Base-by-base conservation (phyloP, 345 rosid genomes). In the Populus tremula region DNA sequence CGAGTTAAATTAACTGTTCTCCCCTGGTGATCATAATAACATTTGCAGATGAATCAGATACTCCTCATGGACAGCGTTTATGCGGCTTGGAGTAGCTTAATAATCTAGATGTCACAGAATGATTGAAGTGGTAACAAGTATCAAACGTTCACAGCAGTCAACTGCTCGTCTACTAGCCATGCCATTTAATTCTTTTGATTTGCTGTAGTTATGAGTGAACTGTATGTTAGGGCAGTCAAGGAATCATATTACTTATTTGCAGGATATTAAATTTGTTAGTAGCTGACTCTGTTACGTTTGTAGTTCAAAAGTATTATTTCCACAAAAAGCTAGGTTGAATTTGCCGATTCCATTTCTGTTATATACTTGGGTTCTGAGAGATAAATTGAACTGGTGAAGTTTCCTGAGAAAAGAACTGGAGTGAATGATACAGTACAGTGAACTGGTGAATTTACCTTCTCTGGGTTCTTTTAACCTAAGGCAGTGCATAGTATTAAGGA, bases 31-130 rank as follows among this genome's bases (percentile, higher is more conserved):
- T 33, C 36, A 33, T 4, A 33, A 33, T 33, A 33, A 33, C 36
- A 33, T 33, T 45, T 71, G 84, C 90, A 84, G 87, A 82, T 78
- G 17, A 72, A 75, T 74, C 13, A 20, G 45, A 29, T 47, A 11
- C 59, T 73, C 35, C 35, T 43, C 54, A 49, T 29, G 17, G 73
- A 45, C 36, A 1, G 21, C 59, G 61, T 45, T 35, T 50, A 41
- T 63, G 62, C 69, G 43, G 71, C 41, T 10, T 2, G 66, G 14
- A 7, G 69, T 33, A 39, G 78, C 25, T 43, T 45, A 41, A 31
- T 69, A 14, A 33, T 33, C 36, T 20, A 59, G 50, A 69, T 54
- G 63, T 73, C 71, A 36, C 36, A 23, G 45, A 64, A 33, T 81
- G 45, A 5, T 61, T 59, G 76, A 76, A 38, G 53, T 50, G 29